Percentiles rank a stretch among this genome's conserved stretches.
These are phyloP conservation scores for Melanogaster broomeanus DNA, from an alignment of 768 basidiomycete genomes.

Conservation along the genomic window DNA sequence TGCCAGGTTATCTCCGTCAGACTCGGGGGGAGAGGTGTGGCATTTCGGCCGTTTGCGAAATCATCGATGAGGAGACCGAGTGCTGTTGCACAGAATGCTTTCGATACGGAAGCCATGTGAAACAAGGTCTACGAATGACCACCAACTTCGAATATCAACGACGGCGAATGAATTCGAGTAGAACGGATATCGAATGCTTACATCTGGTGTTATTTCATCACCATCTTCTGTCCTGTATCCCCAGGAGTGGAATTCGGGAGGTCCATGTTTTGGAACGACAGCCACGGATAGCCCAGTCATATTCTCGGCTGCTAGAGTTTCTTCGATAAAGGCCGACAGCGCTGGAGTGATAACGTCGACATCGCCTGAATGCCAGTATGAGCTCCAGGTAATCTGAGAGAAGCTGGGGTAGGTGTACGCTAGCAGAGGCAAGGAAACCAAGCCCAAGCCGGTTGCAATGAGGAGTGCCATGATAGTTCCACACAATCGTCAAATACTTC, in stretches of 20 bases:
- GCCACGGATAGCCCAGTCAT: no score
- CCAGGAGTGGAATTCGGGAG: slow-evolving; percentile 34
- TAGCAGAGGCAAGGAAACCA: no score
- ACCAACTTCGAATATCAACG: not conserved
- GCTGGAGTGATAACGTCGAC: slow-evolving; percentile 17
- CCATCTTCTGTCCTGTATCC: slow-evolving; percentile 38
- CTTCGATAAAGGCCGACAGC: no score
- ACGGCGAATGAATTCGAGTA: no score
- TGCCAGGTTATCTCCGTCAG: slow-evolving; percentile 37
- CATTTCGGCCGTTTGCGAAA: slow-evolving; percentile 36
- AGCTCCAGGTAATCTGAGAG: no score
- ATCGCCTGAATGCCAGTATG: not conserved
- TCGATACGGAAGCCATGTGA: no score
- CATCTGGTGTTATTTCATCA: slow-evolving; percentile 33
- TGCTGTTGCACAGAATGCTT: no score
- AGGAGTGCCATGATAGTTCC: slow-evolving; percentile 4
- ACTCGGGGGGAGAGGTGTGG: slow-evolving; percentile 34
- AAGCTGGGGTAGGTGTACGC: no score
- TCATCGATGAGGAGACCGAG: no score
- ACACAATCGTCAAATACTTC: no score
- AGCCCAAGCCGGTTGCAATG: slow-evolving; percentile 8
- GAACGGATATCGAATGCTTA: no score
- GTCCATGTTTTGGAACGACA: slow-evolving; percentile 23
- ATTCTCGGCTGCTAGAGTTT: no score
- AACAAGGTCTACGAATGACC: slow-evolving; percentile 30